Percentiles rank a stretch among this genome's conserved stretches.
Evolutionary conservation across 768 basidiomycete species (phyloP).

Genomic region (Xerocomus brunneocitrinus): DNA sequence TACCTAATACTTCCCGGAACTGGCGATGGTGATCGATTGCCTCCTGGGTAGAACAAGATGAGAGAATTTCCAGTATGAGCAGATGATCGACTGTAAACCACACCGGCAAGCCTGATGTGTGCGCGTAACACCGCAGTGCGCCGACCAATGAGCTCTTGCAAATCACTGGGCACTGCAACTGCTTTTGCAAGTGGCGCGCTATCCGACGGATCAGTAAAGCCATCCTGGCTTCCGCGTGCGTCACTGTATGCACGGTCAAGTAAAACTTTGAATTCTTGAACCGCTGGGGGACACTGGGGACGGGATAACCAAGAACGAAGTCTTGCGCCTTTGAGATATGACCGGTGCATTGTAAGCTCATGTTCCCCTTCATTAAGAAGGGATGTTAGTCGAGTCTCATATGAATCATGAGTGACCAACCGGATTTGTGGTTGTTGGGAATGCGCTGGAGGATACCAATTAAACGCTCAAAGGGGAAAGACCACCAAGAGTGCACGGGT

Average conservation of each 20-base stretch:
- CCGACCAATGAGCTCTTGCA: not conserved
- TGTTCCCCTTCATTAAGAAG: not conserved
- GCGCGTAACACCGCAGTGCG: not conserved
- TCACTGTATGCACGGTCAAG: not conserved
- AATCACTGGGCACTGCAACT: not conserved
- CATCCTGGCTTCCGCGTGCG: not conserved
- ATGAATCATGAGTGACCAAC: not conserved
- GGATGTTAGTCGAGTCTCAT: too few relatives aligned
- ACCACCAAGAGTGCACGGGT: not conserved
- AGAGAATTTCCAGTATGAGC: conserved; percentile 7
- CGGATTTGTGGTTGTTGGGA: not conserved
- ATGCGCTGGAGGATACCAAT: not conserved
- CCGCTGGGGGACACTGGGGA: not conserved
- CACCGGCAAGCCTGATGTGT: not conserved
- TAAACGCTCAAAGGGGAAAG: not conserved
- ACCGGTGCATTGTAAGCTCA: not conserved
- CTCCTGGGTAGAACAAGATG: conserved; percentile 4
- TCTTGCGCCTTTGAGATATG: not conserved
- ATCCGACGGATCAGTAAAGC: not conserved
- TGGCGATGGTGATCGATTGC: not conserved
- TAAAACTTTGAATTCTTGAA: not conserved
- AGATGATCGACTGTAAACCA: conserved; percentile 1
- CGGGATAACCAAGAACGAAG: not conserved
- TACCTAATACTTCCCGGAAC: conserved; percentile 7
- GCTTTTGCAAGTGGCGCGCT: not conserved